Base-by-base conservation (phyloP, 23 red algal genomes). In the Cyanidiococcus yangmingshanensis region DNA sequence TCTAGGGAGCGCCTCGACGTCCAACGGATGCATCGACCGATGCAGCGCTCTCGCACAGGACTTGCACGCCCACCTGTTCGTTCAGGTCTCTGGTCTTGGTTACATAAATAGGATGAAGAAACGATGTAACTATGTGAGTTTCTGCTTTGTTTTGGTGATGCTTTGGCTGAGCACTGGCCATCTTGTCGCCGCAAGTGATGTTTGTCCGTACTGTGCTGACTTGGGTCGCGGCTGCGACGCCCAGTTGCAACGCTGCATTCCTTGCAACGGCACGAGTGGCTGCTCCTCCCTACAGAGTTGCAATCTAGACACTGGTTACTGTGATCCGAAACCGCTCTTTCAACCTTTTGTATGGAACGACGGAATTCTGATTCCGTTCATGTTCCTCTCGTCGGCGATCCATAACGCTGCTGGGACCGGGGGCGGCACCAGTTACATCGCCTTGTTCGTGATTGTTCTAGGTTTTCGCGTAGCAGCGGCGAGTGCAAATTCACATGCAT, bases 381-480 rank as follows among this genome's bases (percentile, higher is more conserved):
- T 35, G 63, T 71, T 71, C 32, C 7, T 71, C 12, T 25, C 32
- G 27, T 25, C 63, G 12, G 63, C n/a, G 7, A 30, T 71, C 12
- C 63, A 71, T 29, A 71, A 71, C 32, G 63, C 63, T 35, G 63
- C n/a, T 35, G 63, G 63, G 3, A 32, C 63, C 7, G 63, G 63
- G 7, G 63, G 63, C 63, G 63, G 63, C 27, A 71, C 63, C n/a
- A 71, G 63, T 71, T 71, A 71, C 63, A 71, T 71, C 63, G 32
- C 63, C 27, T 35, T 71, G 63, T 71, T 71, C 32, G 63, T 71
- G 63, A 12, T 71, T 25, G 21, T 71, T 25, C n/a, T 35, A 3
- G 63, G 63, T 7, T 71, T 71, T 71, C 63, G 32, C 15, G 32
- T 71, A 27, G 63, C 63, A 25, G 27, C 63, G 12, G 63, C 63